Percentiles rank a stretch among this genome's conserved stretches.
Conservation (phyloP, 2,329 filamentous ascomycete genomes). For the Apiospora phragmitis region DNA sequence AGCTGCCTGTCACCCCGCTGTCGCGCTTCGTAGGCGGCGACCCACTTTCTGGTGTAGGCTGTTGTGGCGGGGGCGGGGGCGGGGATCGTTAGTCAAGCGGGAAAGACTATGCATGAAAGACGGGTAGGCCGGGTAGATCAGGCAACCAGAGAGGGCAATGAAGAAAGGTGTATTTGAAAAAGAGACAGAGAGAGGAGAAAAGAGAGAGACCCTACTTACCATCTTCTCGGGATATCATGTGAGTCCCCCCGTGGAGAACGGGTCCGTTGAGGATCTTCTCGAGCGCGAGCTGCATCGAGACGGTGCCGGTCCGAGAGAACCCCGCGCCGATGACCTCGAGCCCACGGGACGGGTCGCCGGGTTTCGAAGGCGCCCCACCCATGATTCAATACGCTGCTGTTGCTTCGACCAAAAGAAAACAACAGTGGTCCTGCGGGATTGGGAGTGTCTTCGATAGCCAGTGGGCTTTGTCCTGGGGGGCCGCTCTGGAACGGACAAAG, state of each 20-base stretch:
- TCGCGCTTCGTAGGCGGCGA: slow-evolving; percentile 24
- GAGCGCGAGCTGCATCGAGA: slow-evolving; percentile 49
- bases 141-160: slow-evolving; percentile 17
- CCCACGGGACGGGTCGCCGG: neutral
- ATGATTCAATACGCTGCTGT: neutral
- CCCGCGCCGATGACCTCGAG: slow-evolving; percentile 45
- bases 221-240: slow-evolving; percentile 36
- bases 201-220: slow-evolving; percentile 24
- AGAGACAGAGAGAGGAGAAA: neutral
- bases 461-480: too few species aligned
- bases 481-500: too few species aligned
- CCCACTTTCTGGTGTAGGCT: neutral
- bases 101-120: neutral
- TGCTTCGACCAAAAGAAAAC: neutral
- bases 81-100: neutral
- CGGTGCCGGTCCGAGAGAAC: slow-evolving; percentile 48
- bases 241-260: slow-evolving; percentile 49
- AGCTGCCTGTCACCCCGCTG: slow-evolving; percentile 22
- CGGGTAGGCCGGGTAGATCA: too few species aligned
- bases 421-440: too few species aligned
- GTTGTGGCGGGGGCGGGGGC: too few species aligned
- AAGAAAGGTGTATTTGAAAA: neutral
- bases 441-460: too few species aligned
- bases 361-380: neutral
- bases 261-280: slow-evolving; percentile 48